Evolutionary conservation across 148 eudicot genomes (phyloP).

Genomic region (Fagopyrum homotropicum): DNA sequence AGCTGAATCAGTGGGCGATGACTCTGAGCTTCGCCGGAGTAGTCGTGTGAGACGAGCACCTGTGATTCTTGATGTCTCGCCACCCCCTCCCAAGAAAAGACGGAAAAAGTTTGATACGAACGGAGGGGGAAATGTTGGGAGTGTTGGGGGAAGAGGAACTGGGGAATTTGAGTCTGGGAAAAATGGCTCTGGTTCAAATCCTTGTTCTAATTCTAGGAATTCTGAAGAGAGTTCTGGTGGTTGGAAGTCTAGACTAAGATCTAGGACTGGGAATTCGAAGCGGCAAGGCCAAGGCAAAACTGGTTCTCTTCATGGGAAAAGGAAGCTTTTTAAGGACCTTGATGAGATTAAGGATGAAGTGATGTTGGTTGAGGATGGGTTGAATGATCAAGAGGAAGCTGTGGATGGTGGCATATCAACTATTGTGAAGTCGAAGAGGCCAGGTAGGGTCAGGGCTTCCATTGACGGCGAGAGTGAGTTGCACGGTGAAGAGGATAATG

Average conservation of each 20-base stretch:
- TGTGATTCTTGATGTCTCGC: constrained; percentile 72
- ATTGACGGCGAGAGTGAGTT: constrained; percentile 31
- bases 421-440: constrained; percentile 38
- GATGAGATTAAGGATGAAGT: constrained; percentile 34
- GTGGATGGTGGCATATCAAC: constrained; percentile 30
- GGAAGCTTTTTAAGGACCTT: constrained; percentile 47
- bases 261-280: constrained; percentile 30
- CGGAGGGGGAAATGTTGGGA: constrained; percentile 20
- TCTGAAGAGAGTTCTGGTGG: constrained; percentile 36
- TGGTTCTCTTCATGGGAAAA: constrained; percentile 36
- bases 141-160: constrained; percentile 25
- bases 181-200: constrained; percentile 17
- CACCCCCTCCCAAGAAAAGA: constrained; percentile 58
- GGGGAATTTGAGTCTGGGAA: constrained; percentile 26
- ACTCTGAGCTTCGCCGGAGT: constrained; percentile 64
- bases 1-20: constrained; percentile 27
- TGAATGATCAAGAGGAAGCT: constrained; percentile 21
- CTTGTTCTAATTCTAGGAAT: constrained; percentile 28
- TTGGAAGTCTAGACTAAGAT: constrained; percentile 66
- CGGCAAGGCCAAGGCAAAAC: constrained; percentile 21
- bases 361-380: constrained; percentile 14
- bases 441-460: constrained; percentile 41
- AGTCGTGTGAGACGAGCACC: constrained; percentile 62
- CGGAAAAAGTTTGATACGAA: constrained; percentile 29
- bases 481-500: constrained; percentile 28